Evolutionary conservation across 2,329 filamentous ascomycete species (phyloP), one percentile per base, ranked within the genome.

Genomic region (Pseudofabraea citricarpa): DNA sequence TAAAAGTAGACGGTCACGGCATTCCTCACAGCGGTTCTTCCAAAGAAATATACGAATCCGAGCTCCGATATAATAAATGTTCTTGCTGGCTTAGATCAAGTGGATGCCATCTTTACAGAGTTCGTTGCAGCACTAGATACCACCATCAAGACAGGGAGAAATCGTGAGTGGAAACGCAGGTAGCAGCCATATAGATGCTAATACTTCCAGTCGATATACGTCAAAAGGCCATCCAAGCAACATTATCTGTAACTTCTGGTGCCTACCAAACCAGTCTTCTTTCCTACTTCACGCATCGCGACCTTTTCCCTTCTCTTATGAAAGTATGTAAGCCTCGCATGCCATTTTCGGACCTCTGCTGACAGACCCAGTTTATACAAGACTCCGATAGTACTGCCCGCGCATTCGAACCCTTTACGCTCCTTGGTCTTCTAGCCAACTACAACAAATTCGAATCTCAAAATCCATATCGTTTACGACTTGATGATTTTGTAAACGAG

Each of bases 381-480:
- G 88, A 95, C 53, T 77, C 83, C 35, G 82, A 89, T 48, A 74
- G 75, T 19, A 72, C 78, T 24, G 68, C 73, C 15, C 73, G 75
- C 56, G 79, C 79, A 45, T 77, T 88, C 33, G 79, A 87, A 46
- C 85, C 91, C 0, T 90, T 96, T 53, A 79, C 85, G 12, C 76
- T 97, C 8, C 74, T 96, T 16, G 91, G 91, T 10, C 74, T 97
- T 4, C 72, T 98, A 41, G 87, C 88, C 52, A 98, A 97, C 67
- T 97, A 97, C 75, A 97, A 98, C 75, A 98, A 97, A 64, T 98
- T 98, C 59, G 93, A 98, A 65, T 91, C 94, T 45, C 90, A 95
- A 62, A 98, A 98, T 56, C 91, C 91, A 1, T 98, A 98, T 57
- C 85, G 93, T 56, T 71, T 94, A 50, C 86, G 91, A 21, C 75